phyloP scores from a whole-genome alignment of 179 eudicot species.

The Spergularia azorica region DNA sequence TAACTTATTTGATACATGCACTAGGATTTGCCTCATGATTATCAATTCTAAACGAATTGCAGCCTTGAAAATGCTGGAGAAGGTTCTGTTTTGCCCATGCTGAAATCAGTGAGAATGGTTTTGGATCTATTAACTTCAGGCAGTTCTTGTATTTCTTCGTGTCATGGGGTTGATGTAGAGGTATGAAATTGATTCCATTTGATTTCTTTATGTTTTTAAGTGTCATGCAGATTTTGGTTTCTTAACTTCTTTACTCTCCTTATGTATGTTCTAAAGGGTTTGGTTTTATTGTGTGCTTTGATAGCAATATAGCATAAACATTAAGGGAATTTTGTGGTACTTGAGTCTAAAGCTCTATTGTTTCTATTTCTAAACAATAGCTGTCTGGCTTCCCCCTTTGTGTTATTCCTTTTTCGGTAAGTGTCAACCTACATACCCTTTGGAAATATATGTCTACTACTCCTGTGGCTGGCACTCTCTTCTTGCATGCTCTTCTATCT shows the following conservation, averaged over 20 bases:
- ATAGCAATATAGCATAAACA: neutral
- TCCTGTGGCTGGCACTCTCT: neutral
- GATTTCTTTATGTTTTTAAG: neutral
- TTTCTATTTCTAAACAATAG: neutral
- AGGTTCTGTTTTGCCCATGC: conserved; percentile 76
- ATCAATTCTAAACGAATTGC: conserved; percentile 31
- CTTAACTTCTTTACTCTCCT: neutral
- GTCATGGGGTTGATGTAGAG: conserved; percentile 58
- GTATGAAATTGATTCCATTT: conserved; percentile 28
- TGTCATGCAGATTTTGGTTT: conserved; percentile 6
- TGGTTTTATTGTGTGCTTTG: neutral
- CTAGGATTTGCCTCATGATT: conserved; percentile 10
- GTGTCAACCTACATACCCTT: neutral
- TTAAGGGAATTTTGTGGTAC: neutral
- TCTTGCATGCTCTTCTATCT: neutral
- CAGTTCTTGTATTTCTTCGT: conserved; percentile 43
- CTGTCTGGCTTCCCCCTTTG: neutral
- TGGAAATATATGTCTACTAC: neutral
- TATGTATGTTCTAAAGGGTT: neutral
- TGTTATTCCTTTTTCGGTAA: neutral
- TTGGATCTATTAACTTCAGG: conserved; percentile 62
- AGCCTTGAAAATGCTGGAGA: conserved; percentile 99
- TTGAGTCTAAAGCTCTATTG: neutral
- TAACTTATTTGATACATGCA: neutral
- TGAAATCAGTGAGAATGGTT: conserved; percentile 77